Evolutionary conservation across 1,139 yeast genomes (phyloP).

Genomic region (Hyphopichia buzzinii): DNA sequence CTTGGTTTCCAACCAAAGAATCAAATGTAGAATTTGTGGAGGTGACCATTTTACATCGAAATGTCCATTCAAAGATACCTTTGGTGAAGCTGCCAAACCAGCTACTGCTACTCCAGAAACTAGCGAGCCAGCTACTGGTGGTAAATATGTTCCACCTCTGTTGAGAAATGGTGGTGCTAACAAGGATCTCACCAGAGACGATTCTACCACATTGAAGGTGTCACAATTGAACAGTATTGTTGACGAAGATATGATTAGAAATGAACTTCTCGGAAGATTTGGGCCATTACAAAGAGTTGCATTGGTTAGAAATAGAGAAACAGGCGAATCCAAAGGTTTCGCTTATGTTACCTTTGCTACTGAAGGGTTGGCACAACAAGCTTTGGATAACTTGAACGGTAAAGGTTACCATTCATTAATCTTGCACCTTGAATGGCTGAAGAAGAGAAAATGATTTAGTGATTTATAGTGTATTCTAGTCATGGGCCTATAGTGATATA

Average conservation of each 20-base stretch:
- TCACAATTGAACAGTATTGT: conserved; percentile 88
- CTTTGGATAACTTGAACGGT: conserved; percentile 79
- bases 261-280: conserved; percentile 65
- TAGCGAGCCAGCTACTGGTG: conserved; percentile 34
- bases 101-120: conserved; percentile 35
- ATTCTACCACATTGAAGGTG: conserved; percentile 82
- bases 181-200: conserved; percentile 63
- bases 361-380: conserved; percentile 69
- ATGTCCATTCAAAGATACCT: conserved; percentile 94
- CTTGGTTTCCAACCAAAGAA: conserved; percentile 45
- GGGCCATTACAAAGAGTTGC: conserved; percentile 81
- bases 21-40: conserved; percentile 87
- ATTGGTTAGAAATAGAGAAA: conserved; percentile 86
- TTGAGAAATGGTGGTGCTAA: conserved; percentile 60
- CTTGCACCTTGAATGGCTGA: conserved; percentile 70
- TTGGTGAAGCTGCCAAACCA: conserved; percentile 52
- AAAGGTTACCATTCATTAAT: conserved; percentile 92
- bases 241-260: conserved; percentile 77
- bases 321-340: conserved; percentile 93
- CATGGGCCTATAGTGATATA: no score
- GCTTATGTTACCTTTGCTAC: conserved; percentile 90
- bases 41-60: conserved; percentile 92
- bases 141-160: conserved; percentile 77
- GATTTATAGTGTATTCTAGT: neutral
- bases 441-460: conserved; percentile 27